phyloP scores from a whole-genome alignment of 2,329 filamentous ascomycete species.

The Aspergillus persii region DNA sequence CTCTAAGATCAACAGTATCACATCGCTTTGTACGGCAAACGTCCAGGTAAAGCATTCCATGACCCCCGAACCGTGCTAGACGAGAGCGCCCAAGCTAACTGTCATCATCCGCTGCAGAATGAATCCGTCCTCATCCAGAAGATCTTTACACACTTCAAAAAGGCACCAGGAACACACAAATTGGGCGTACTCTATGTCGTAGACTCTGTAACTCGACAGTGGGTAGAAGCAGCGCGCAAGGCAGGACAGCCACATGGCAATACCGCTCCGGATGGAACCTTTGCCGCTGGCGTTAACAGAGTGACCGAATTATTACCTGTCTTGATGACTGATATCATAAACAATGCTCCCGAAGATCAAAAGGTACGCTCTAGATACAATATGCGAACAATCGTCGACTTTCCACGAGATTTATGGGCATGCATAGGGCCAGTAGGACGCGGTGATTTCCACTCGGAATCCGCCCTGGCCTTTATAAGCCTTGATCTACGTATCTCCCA shows the following conservation, averaged over 20 bases:
- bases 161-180: conserved; percentile 91
- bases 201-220: conserved; percentile 99
- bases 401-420: conserved; percentile 34
- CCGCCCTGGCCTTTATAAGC: conserved; percentile 22
- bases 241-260: conserved; percentile 78
- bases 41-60: conserved; percentile 66
- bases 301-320: conserved; percentile 92
- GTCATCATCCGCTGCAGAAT: conserved; percentile 58
- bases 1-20: conserved; percentile 85
- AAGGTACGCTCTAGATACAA: conserved; percentile 72
- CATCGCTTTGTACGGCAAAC: conserved; percentile 80
- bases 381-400: conserved; percentile 19
- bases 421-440: conserved; percentile 20
- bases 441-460: conserved; percentile 32
- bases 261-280: conserved; percentile 84
- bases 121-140: conserved; percentile 95
- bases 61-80: not conserved
- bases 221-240: conserved; percentile 91
- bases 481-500: conserved; percentile 26
- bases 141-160: conserved; percentile 96
- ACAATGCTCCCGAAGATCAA: conserved; percentile 85
- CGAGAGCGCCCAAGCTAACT: conserved; percentile 21
- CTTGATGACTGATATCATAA: conserved; percentile 93
- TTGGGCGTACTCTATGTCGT: conserved; percentile 98
- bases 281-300: conserved; percentile 90